These are phyloP conservation scores for Verticillium tricorpus DNA, from an alignment of 2,329 filamentous ascomycete genomes.

Conservation along the genomic window DNA sequence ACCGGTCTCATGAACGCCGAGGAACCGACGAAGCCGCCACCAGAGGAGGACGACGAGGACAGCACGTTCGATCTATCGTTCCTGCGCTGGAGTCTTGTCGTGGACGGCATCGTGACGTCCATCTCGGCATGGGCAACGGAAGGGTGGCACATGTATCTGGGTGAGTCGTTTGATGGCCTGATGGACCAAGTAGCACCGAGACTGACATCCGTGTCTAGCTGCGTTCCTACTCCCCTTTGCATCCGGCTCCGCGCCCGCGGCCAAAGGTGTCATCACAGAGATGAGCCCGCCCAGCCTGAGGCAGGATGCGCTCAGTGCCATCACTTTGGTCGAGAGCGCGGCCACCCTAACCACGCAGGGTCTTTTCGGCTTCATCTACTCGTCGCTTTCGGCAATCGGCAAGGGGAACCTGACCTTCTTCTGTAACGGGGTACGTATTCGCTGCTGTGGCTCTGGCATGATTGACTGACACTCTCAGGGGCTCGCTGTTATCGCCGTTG, in stretches of 20 bases:
- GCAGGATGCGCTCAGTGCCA: slow-evolving; percentile 62
- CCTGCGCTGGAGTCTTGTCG: slow-evolving; percentile 58
- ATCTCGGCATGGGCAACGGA: slow-evolving; percentile 56
- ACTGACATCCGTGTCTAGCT: slow-evolving; percentile 27
- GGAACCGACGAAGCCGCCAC: slow-evolving; percentile 34
- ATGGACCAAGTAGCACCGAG: neutral
- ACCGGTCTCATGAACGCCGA: slow-evolving; percentile 35
- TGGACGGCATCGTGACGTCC: slow-evolving; percentile 61
- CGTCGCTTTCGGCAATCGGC: slow-evolving; percentile 55
- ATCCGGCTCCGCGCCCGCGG: slow-evolving; percentile 63
- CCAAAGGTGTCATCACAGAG: slow-evolving; percentile 69
- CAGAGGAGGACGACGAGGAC: slow-evolving; percentile 35
- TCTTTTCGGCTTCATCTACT: slow-evolving; percentile 64
- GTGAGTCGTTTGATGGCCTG: slow-evolving; percentile 23
- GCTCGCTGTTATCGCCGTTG: slow-evolving; percentile 48
- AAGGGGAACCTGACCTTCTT: slow-evolving; percentile 60
- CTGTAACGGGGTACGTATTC: slow-evolving; percentile 54
- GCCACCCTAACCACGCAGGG: slow-evolving; percentile 60
- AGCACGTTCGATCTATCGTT: slow-evolving; percentile 65
- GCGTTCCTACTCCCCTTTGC: slow-evolving; percentile 63
- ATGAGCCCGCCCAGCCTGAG: slow-evolving; percentile 61
- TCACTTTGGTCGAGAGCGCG: slow-evolving; percentile 67
- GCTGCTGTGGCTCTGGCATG: neutral
- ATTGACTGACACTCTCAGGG: slow-evolving; percentile 30
- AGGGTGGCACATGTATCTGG: slow-evolving; percentile 65